Evolutionary conservation across 352 stramenopile species (phyloP).

Genomic region (Globisporangium takayamanum): DNA sequence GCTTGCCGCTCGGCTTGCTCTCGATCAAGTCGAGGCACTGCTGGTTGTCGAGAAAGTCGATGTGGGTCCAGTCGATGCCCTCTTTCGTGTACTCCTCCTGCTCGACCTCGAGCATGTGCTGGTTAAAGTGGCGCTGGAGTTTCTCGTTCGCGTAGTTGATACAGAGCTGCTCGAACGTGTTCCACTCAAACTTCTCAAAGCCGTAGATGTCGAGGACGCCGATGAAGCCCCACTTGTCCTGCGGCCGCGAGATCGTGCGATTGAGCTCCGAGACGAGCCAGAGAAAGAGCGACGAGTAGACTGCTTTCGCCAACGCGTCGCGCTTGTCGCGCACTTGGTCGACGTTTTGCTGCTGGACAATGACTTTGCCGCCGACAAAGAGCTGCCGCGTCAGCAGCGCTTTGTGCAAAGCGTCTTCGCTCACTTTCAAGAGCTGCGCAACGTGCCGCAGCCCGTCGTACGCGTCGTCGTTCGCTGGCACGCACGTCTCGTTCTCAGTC

Average conservation of each 20-base stretch:
- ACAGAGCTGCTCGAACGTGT: constrained; percentile 95
- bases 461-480: constrained; percentile 42
- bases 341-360: constrained; percentile 85
- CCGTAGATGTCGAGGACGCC: constrained; percentile 97
- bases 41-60: constrained; percentile 93
- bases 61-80: constrained; percentile 90
- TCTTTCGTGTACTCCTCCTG: constrained; percentile 97
- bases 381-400: constrained; percentile 79
- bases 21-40: constrained; percentile 91
- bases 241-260: constrained; percentile 74
- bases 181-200: constrained; percentile 96
- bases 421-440: constrained; percentile 72
- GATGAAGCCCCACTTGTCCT: constrained; percentile 90
- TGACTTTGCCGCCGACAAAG: constrained; percentile 86
- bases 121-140: constrained; percentile 91
- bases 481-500: constrained; percentile 77
- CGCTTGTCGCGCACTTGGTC: constrained; percentile 86
- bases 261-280: constrained; percentile 90
- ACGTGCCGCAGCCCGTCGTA: constrained; percentile 48
- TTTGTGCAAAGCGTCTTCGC: constrained; percentile 58
- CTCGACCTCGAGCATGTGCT: constrained; percentile 96
- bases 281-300: constrained; percentile 91
- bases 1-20: constrained; percentile 83
- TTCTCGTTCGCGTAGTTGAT: constrained; percentile 97
- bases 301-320: constrained; percentile 87